phyloP scores from a whole-genome alignment of 2,329 filamentous ascomycete genomes.

The Aureobasidium lini region DNA sequence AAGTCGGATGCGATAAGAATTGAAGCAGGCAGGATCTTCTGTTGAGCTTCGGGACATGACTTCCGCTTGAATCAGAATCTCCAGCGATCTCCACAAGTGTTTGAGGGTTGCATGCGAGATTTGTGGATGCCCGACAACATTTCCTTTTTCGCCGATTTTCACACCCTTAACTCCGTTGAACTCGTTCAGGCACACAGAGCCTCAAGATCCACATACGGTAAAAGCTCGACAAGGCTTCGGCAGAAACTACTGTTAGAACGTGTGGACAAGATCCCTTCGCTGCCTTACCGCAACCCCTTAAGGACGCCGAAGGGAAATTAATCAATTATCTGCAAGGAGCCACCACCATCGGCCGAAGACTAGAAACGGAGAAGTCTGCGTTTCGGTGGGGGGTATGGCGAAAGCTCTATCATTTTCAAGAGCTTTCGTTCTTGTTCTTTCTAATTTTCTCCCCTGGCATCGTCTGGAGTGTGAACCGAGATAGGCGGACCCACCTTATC shows the following conservation, averaged over 20 bases:
- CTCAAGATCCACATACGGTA: not conserved
- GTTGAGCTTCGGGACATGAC: not conserved
- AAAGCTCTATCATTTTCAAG: not conserved
- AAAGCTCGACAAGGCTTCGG: not conserved
- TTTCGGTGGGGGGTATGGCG: not conserved
- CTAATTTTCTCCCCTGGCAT: not conserved
- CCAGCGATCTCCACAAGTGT: not conserved
- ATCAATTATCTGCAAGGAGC: not conserved
- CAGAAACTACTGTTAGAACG: not conserved
- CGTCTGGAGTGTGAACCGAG: not conserved
- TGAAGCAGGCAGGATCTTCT: not conserved
- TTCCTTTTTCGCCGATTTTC: not conserved
- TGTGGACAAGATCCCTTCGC: not conserved
- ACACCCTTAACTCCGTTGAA: conserved; percentile 2
- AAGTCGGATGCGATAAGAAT: not conserved
- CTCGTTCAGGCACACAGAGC: not conserved
- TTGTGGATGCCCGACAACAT: not conserved
- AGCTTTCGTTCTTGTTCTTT: not conserved
- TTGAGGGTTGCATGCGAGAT: not conserved
- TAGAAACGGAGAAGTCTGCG: not conserved
- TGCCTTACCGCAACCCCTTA: not conserved
- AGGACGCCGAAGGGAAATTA: not conserved
- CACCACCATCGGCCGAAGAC: not conserved
- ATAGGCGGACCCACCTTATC: not conserved
- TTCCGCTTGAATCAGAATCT: not conserved